Conservation (phyloP, 139 green algal species). For the Spirogloea muscicola region DNA sequence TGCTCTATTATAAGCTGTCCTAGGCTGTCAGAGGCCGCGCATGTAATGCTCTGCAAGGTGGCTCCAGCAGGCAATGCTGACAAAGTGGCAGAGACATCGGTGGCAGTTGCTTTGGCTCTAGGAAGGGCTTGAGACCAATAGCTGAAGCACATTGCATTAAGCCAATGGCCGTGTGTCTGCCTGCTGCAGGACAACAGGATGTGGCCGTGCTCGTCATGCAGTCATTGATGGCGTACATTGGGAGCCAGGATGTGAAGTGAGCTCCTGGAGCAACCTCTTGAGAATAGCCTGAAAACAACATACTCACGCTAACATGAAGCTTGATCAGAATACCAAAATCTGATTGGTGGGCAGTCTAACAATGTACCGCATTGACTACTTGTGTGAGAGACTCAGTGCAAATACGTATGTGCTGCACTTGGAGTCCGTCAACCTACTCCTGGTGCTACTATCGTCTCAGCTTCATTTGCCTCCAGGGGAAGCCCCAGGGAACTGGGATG, state of each 20-base stretch:
- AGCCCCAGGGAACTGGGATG: constrained; percentile 1
- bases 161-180: not conserved
- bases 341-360: not conserved
- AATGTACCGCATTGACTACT: not conserved
- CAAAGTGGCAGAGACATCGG: not conserved
- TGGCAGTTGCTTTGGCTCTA: too few relatives aligned
- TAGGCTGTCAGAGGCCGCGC: too few relatives aligned
- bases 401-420: constrained; percentile 63
- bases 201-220: constrained; percentile 19
- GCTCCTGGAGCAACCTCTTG: not conserved
- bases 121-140: not conserved
- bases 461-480: constrained; percentile 54
- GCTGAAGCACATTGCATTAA: not conserved
- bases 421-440: constrained; percentile 63
- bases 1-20: too few relatives aligned
- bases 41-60: too few relatives aligned
- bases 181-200: constrained; percentile 5
- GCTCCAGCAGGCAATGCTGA: not conserved
- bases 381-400: constrained; percentile 41
- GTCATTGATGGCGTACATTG: constrained; percentile 27
- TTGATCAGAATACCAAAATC: not conserved
- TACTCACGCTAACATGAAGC: constrained; percentile 3
- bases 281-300: constrained; percentile 7
- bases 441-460: constrained; percentile 63
- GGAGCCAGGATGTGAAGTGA: constrained; percentile 20